Base-by-base conservation (phyloP, 805 yeast species). In the Dipodascus albidus region DNA sequence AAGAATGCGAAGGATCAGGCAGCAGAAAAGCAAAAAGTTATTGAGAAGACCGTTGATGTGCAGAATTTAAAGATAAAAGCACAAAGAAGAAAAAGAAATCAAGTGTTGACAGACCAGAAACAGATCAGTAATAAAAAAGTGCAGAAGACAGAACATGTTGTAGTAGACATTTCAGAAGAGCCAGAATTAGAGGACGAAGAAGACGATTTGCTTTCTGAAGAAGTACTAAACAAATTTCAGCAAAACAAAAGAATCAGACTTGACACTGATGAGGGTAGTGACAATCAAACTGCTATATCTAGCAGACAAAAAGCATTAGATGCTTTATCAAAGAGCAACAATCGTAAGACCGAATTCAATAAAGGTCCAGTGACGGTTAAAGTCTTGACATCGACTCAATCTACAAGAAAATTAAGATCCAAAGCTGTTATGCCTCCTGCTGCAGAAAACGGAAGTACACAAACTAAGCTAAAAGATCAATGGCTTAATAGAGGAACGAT, bases 321-420 rank as follows among this genome's bases (percentile, higher is more conserved):
- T 4, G 44, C 44, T 4, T 19, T 38, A n/a, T 11, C 9, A 4
- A 38, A 38, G n/a, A 11, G n/a, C 9, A 38, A 38, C 8, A 38
- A 38, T 14, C 17, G 44, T 6, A 38, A 38, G 15, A 14, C 6
- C 20, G 44, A 38, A 14, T 38, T 38, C 44, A 38, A 38, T 4
- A 38, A 38, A 38, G 44, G 44, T 19, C 44, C 44, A 38, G 44
- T 38, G 4, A 38, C 44, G n/a, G 44, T 38, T 19, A 38, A 38
- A 4, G 44, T 38, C 6, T 17, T 38, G 15, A 6, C 38, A 31
- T 9, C 9, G 38, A 31, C 9, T 31, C 9, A 31, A 31, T 15
- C 14, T 9, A 15, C 44, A 6, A 17, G 44, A 14, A 38, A 17
- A 38, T n/a, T 14, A 14, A 4, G 44, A 14, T 38, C 44, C 20